Conservation (phyloP, 2,329 filamentous ascomycete species). For the Trichophaea hybrida region DNA sequence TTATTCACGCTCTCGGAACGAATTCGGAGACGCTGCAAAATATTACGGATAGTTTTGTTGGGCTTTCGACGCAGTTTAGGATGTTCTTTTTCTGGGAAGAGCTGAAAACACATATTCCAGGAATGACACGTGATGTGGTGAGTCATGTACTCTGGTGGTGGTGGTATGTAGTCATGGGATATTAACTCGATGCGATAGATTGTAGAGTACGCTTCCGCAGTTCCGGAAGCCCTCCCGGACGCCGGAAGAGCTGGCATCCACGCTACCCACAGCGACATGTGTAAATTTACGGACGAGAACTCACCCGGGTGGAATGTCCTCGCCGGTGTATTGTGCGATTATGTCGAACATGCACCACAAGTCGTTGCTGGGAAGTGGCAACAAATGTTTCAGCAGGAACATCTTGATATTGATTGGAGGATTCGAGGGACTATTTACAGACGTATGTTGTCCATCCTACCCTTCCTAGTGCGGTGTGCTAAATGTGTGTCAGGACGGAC, state of each 20-base stretch:
- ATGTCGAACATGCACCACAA: slow-evolving; percentile 31
- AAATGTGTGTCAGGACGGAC: neutral
- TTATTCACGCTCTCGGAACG: slow-evolving; percentile 55
- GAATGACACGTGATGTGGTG: slow-evolving; percentile 23
- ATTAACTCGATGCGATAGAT: slow-evolving; percentile 33
- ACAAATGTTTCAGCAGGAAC: slow-evolving; percentile 4
- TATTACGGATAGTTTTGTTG: slow-evolving; percentile 58
- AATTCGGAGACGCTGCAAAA: slow-evolving; percentile 61
- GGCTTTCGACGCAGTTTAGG: slow-evolving; percentile 55
- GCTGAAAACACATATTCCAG: slow-evolving; percentile 46
- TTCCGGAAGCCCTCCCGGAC: slow-evolving; percentile 36
- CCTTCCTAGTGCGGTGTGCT: neutral
- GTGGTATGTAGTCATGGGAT: neutral
- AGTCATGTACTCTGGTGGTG: neutral
- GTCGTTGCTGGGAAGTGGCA: slow-evolving; percentile 19
- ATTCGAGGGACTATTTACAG: neutral
- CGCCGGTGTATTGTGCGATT: slow-evolving; percentile 32
- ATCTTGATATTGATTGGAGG: slow-evolving; percentile 6
- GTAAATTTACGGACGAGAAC: slow-evolving; percentile 51
- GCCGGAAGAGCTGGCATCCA: slow-evolving; percentile 44
- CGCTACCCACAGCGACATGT: slow-evolving; percentile 56
- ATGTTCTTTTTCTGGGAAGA: slow-evolving; percentile 62
- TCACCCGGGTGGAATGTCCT: slow-evolving; percentile 50
- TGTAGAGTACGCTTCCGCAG: slow-evolving; percentile 55
- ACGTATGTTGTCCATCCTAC: neutral